A percentile compares a stretch with the other conserved stretches of the same genome.
Evolutionary conservation across 1,284 basidiomycete genomes (phyloP).

Genomic region (Apiotrichum gamsii): DNA sequence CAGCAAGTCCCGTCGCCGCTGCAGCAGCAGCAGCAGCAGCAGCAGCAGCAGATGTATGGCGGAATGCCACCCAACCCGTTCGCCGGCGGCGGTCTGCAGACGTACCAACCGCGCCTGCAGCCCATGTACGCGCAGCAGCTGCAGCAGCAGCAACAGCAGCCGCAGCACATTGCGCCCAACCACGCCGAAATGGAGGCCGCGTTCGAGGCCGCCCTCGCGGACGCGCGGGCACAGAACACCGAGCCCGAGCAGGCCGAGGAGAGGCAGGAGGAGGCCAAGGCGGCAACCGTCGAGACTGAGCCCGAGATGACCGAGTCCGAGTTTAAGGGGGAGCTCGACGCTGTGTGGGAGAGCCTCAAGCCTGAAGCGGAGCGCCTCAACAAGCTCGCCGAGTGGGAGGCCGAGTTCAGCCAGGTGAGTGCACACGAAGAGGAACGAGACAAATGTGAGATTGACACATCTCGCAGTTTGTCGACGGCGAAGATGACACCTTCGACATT

Average conservation of each 20-base stretch:
- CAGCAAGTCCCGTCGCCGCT: too few species aligned
- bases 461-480: constrained; percentile 38
- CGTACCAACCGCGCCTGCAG: constrained; percentile 16
- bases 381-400: constrained; percentile 79
- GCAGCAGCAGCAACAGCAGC: background rate
- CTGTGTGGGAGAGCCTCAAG: constrained; percentile 47
- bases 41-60: constrained; percentile 4
- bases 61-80: constrained; percentile 14
- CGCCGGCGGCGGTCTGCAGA: constrained; percentile 11
- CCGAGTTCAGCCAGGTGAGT: constrained; percentile 66
- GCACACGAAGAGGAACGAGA: background rate
- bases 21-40: constrained; percentile 1
- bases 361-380: constrained; percentile 50
- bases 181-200: constrained; percentile 58
- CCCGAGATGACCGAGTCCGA: constrained; percentile 45
- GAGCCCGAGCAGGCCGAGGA: constrained; percentile 50
- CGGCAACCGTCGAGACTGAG: constrained; percentile 33
- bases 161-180: background rate
- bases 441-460: background rate
- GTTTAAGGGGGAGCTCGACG: constrained; percentile 49
- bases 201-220: constrained; percentile 69
- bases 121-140: constrained; percentile 38
- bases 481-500: constrained; percentile 43
- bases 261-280: constrained; percentile 41
- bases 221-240: constrained; percentile 50